These are phyloP conservation scores for Saccharomycodes ludwigii DNA, from an alignment of 805 yeast genomes.

Conservation along the genomic window DNA sequence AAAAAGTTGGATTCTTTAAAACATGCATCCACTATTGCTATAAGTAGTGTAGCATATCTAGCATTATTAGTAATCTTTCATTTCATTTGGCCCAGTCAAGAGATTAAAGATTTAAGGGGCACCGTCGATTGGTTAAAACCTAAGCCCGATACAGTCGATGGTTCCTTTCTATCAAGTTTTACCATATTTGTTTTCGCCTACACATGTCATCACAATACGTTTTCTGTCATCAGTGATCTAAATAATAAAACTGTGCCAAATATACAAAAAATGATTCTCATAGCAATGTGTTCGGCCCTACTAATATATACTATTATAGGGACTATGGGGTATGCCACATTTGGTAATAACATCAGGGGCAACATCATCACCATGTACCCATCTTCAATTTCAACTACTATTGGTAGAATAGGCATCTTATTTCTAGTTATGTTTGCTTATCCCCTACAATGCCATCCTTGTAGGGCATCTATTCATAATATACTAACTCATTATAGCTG, in stretches of 20 bases:
- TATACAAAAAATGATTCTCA: slow-evolving; percentile 34
- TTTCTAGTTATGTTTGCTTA: slow-evolving; percentile 71
- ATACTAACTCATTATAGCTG: slow-evolving; percentile 20
- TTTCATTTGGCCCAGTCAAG: slow-evolving; percentile 27
- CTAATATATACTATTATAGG: slow-evolving; percentile 62
- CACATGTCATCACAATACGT: slow-evolving; percentile 95
- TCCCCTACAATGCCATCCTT: slow-evolving; percentile 86
- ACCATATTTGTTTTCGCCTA: slow-evolving; percentile 92
- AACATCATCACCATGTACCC: slow-evolving; percentile 75
- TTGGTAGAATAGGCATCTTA: slow-evolving; percentile 74
- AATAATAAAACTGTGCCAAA: slow-evolving; percentile 36
- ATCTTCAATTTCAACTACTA: slow-evolving; percentile 44
- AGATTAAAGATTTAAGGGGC: slow-evolving; percentile 29
- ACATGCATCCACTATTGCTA: slow-evolving; percentile 74
- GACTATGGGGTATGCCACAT: slow-evolving; percentile 70
- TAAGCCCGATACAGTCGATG: slow-evolving; percentile 17
- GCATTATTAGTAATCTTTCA: slow-evolving; percentile 65
- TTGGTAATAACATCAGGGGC: slow-evolving; percentile 69
- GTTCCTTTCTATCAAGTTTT: slow-evolving; percentile 52
- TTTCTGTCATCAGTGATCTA: slow-evolving; percentile 76
- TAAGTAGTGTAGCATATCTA: slow-evolving; percentile 69
- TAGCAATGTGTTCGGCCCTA: slow-evolving; percentile 50
- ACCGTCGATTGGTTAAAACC: slow-evolving; percentile 38
- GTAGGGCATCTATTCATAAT: slow-evolving; percentile 70
- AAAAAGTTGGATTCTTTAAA: slow-evolving; percentile 70